Conservation (phyloP, 2,329 filamentous ascomycete genomes). For the Pezicula radicicola region DNA sequence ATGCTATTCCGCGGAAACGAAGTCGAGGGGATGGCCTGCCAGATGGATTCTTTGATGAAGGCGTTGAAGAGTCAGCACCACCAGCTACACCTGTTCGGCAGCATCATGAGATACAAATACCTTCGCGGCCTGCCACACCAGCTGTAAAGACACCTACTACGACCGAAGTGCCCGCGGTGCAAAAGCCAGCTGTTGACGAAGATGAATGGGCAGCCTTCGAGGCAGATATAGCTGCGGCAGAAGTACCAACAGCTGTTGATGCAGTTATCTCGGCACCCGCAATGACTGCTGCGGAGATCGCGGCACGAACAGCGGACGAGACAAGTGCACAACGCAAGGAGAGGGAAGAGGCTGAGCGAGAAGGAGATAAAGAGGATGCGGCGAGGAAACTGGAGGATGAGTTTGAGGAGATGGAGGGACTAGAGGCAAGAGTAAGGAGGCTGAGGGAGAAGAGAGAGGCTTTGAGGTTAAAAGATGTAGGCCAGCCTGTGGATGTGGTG, state of each 20-base stretch:
- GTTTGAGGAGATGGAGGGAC: slow-evolving; percentile 78
- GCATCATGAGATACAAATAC: slow-evolving; percentile 56
- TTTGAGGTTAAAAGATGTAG: slow-evolving; percentile 43
- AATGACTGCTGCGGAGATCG: slow-evolving; percentile 61
- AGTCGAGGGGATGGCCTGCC: slow-evolving; percentile 33
- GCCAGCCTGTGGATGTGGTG: slow-evolving; percentile 15
- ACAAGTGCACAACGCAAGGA: slow-evolving; percentile 44
- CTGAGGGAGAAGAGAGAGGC: slow-evolving; percentile 71
- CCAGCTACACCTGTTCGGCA: slow-evolving; percentile 23
- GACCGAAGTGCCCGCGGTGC: slow-evolving; percentile 31
- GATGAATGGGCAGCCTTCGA: slow-evolving; percentile 87
- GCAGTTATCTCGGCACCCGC: slow-evolving; percentile 69
- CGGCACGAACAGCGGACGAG: slow-evolving; percentile 47
- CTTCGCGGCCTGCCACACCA: slow-evolving; percentile 61
- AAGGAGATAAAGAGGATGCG: slow-evolving; percentile 74
- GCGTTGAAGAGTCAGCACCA: slow-evolving; percentile 27
- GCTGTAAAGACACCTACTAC: slow-evolving; percentile 34
- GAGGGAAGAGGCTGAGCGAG: slow-evolving; percentile 51
- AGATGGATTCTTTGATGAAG: slow-evolving; percentile 30
- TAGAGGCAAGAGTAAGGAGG: slow-evolving; percentile 67
- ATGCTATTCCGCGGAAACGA: slow-evolving; percentile 39
- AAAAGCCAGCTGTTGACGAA: slow-evolving; percentile 55
- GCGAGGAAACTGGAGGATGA: slow-evolving; percentile 70
- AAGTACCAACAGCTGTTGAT: slow-evolving; percentile 32
- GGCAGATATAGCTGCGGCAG: slow-evolving; percentile 64